These are phyloP conservation scores for Melanopsichium pennsylvanicum DNA, from an alignment of 1,284 basidiomycete genomes.

Conservation along the genomic window DNA sequence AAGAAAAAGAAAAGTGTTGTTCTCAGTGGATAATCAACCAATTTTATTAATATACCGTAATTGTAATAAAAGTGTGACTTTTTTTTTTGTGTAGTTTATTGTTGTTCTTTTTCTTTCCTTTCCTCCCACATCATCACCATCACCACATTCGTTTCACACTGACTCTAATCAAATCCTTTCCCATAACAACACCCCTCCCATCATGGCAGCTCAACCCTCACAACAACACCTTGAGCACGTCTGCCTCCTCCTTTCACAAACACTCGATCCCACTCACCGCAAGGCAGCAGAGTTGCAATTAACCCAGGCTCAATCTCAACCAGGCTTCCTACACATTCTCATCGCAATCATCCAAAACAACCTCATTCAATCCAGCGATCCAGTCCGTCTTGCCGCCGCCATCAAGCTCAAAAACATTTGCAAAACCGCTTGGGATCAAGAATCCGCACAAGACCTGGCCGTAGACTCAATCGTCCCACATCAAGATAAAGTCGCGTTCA, in stretches of 20 bases:
- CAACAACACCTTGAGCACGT: conserved; percentile 55
- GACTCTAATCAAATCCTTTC: background rate
- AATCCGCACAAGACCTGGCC: conserved; percentile 43
- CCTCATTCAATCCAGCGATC: conserved; percentile 23
- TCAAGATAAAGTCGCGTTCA: conserved; percentile 74
- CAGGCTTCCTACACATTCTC: conserved; percentile 57
- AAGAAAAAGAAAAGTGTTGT: conserved; percentile 11
- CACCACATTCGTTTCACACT: background rate
- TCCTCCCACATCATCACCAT: background rate
- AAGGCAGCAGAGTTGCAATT: conserved; percentile 57
- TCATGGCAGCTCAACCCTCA: conserved; percentile 23
- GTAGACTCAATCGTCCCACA: conserved; percentile 7
- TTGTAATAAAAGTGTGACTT: no score
- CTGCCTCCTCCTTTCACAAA: conserved; percentile 54
- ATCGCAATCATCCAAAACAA: conserved; percentile 55
- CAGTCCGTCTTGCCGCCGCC: conserved; percentile 60
- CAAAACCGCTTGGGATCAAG: conserved; percentile 58
- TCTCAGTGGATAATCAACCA: conserved; percentile 28
- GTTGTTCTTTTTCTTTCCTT: conserved; percentile 1
- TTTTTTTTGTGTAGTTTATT: no score
- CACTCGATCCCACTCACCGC: conserved; percentile 55
- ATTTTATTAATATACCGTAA: no score
- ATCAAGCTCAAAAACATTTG: conserved; percentile 65
- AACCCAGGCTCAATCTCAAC: conserved; percentile 48
- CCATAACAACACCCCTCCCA: background rate